Base-by-base conservation (phyloP, 2,329 filamentous ascomycete genomes). In the Cladosporium sp. region DNA sequence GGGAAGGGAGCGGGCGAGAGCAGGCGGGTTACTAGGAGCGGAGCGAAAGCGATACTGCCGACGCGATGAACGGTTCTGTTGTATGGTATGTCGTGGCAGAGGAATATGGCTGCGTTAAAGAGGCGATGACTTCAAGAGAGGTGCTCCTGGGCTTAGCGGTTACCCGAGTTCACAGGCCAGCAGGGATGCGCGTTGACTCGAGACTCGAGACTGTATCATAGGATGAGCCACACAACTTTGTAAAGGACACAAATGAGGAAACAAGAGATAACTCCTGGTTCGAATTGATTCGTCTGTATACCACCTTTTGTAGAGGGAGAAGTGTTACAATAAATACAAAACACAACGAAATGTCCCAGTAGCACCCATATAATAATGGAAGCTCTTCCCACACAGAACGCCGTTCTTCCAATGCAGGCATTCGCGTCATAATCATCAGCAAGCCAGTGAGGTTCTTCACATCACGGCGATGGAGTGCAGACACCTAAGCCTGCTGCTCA, bases 401-500 rank as follows among this genome's bases (percentile, higher is more conserved):
- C 30, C 36, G 21, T 36, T 30, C 28, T 56, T 28, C 56, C 36
- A 39, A 58, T 43, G 56, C 56, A 58, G 32, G 46, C 56, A 58
- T 58, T 7, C 25, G 32, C 36, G 36, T 58, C 36, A 58, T 58
- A 39, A 46, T 58, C 34, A 13, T 58, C 23, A 58, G 18, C 56
- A n/a, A 34, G 32, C 28, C n/a, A 26, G 54, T 14, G 32, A 57
- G 7, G 11, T 32, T 28, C 14, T 54, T 30, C 26, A 30, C 51
- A 30, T 54, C 51, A 21, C 51, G 30, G 30, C 51, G 26, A 54
- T 32, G 51, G 13, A 54, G 51, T 18, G 51, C 51, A 28, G 34
- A 21, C 46, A 28, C 26, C 60, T 56, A 56, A 63, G 60, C 36
- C 49, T 56, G 49, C 32, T 63, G 49, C 60, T 63, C 49, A 23